phyloP scores from a whole-genome alignment of 805 yeast species.

The Ogataea kodamae region DNA sequence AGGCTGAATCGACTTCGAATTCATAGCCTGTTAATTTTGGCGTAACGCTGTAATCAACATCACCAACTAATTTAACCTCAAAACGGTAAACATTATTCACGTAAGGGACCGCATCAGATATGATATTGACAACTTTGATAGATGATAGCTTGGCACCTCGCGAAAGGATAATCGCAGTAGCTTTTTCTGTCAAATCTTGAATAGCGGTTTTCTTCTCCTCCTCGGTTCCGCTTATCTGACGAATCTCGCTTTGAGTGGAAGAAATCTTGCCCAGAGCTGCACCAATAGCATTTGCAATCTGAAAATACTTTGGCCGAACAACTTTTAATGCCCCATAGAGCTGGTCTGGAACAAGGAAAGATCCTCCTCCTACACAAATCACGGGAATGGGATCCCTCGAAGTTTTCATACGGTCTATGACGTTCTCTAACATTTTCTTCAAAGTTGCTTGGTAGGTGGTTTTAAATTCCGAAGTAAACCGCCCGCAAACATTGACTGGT shows the following conservation, averaged over 20 bases:
- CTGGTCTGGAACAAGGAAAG: slow-evolving; percentile 37
- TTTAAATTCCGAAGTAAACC: slow-evolving; percentile 1
- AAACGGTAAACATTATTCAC: slow-evolving; percentile 34
- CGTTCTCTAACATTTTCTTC: slow-evolving; percentile 32
- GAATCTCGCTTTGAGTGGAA: slow-evolving; percentile 21
- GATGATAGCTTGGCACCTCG: slow-evolving; percentile 28
- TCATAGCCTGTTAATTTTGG: too few species aligned
- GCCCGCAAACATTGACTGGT: slow-evolving; percentile 10
- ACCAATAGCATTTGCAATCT: slow-evolving; percentile 48
- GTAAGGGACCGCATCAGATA: slow-evolving; percentile 32
- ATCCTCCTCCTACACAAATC: slow-evolving; percentile 47
- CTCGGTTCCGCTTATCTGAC: slow-evolving; percentile 4
- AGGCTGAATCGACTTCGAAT: slow-evolving; percentile 4
- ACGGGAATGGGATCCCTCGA: slow-evolving; percentile 39
- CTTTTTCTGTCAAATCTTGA: slow-evolving; percentile 19
- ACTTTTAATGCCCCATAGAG: slow-evolving; percentile 39
- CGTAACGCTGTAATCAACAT: slow-evolving; percentile 35
- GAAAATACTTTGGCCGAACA: slow-evolving; percentile 37
- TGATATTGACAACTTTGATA: slow-evolving; percentile 23
- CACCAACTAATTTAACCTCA: slow-evolving; percentile 40
- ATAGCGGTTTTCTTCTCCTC: slow-evolving; percentile 14
- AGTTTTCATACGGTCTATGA: slow-evolving; percentile 43
- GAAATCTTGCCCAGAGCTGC: slow-evolving; percentile 45
- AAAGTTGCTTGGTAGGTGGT: slow-evolving; percentile 1
- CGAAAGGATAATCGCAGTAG: slow-evolving; percentile 16